These are phyloP conservation scores for Trametes villosa DNA, from an alignment of 768 basidiomycete species.

Conservation along the genomic window DNA sequence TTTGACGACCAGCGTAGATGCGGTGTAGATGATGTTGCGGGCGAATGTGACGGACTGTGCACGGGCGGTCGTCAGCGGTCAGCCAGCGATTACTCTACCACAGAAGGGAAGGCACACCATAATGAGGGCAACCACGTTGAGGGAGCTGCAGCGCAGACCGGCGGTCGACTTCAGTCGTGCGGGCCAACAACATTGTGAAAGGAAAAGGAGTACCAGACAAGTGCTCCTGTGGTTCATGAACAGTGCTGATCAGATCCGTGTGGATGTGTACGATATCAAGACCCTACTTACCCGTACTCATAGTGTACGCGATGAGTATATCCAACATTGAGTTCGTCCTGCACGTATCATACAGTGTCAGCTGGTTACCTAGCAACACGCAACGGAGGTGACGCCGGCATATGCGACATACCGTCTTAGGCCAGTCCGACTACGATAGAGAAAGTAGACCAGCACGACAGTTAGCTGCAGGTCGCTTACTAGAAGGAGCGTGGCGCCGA, in stretches of 20 bases:
- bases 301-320: not conserved
- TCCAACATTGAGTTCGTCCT: not conserved
- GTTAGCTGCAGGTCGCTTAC: not conserved
- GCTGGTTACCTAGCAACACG: too few relatives aligned
- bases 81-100: not conserved
- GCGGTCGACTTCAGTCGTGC: not conserved
- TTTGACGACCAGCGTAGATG: conserved; percentile 1
- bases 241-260: not conserved
- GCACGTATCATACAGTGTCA: too few relatives aligned
- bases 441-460: not conserved
- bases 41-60: not conserved
- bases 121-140: not conserved
- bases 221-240: not conserved
- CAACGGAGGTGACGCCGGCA: not conserved
- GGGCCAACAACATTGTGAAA: not conserved
- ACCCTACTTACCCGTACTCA: not conserved
- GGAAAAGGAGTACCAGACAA: not conserved
- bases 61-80: not conserved
- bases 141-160: not conserved
- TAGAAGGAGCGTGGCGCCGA: not conserved
- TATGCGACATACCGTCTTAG: not conserved
- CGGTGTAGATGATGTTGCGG: conserved; percentile 2
- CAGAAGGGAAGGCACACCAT: not conserved
- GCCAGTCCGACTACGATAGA: not conserved
- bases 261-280: not conserved